These are phyloP conservation scores for Exophiala sp. DNA, from an alignment of 2,329 filamentous ascomycete genomes.

Conservation along the genomic window DNA sequence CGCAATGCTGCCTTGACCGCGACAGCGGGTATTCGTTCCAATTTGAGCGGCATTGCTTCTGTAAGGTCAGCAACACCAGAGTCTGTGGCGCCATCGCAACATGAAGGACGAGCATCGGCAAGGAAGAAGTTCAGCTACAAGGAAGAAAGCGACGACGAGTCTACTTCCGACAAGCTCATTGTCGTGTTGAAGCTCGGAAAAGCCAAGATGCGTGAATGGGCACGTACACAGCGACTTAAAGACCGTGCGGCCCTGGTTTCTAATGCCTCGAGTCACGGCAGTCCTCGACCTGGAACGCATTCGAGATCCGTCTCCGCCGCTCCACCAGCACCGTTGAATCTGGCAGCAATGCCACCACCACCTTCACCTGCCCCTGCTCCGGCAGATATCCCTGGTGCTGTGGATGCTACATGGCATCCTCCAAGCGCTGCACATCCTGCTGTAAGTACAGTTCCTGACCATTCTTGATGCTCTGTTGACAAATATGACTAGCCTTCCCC, in stretches of 20 bases:
- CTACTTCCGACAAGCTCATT: conserved; percentile 57
- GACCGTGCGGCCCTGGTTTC: conserved; percentile 34
- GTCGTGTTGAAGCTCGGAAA: conserved; percentile 72
- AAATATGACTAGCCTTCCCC: conserved; percentile 63
- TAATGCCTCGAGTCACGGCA: conserved; percentile 26
- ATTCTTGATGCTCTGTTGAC: neutral
- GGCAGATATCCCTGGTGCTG: conserved; percentile 36
- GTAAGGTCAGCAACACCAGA: conserved; percentile 85
- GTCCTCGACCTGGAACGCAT: conserved; percentile 25
- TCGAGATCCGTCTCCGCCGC: conserved; percentile 37
- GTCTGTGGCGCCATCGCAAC: conserved; percentile 56
- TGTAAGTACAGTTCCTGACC: conserved; percentile 35
- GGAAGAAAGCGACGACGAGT: conserved; percentile 75
- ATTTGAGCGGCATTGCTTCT: conserved; percentile 56
- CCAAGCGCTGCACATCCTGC: conserved; percentile 41
- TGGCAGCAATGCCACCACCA: conserved; percentile 51
- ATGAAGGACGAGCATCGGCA: conserved; percentile 68
- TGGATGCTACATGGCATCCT: conserved; percentile 45
- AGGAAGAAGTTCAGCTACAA: conserved; percentile 61
- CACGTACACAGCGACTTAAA: conserved; percentile 54
- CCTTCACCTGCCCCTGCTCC: conserved; percentile 39
- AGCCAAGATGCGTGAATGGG: conserved; percentile 64
- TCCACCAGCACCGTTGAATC: conserved; percentile 31
- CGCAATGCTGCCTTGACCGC: conserved; percentile 83
- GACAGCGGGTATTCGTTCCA: conserved; percentile 77